These are phyloP conservation scores for Lipomyces starkeyi DNA, from an alignment of 805 yeast genomes.

Conservation along the genomic window DNA sequence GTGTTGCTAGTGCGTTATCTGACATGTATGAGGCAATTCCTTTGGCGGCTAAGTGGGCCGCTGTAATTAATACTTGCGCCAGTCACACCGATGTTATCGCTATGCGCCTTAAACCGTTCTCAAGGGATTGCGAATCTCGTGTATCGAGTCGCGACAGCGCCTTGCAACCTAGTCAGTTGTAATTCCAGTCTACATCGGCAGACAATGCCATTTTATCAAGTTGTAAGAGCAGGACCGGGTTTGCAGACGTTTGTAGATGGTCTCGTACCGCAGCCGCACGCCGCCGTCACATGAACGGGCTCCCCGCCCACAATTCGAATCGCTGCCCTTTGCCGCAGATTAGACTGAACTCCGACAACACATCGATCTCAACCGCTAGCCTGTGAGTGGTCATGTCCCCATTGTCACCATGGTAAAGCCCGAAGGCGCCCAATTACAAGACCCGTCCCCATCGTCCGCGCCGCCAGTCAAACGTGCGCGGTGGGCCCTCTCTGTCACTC, in stretches of 20 bases:
- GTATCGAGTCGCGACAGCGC: too few species aligned
- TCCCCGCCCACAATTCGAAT: neutral
- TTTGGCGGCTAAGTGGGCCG: too few species aligned
- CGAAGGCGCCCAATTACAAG: neutral
- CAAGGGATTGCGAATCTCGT: too few species aligned
- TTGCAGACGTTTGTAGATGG: neutral
- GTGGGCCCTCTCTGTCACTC: constrained; percentile 20
- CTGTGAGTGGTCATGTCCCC: neutral
- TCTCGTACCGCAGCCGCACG: neutral
- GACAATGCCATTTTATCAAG: too few species aligned
- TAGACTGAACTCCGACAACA: neutral
- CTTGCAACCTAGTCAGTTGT: too few species aligned
- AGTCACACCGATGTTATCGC: too few species aligned
- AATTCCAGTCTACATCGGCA: too few species aligned
- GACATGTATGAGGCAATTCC: too few species aligned
- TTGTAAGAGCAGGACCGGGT: too few species aligned
- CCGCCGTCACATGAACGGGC: neutral
- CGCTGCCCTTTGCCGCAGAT: neutral
- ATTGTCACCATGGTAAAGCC: neutral
- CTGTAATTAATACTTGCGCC: too few species aligned
- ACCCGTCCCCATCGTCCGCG: neutral
- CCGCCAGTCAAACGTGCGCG: constrained; percentile 14
- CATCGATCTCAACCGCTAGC: neutral
- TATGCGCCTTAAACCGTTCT: too few species aligned
- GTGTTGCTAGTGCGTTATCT: too few species aligned